Base-by-base conservation (phyloP, 2,329 filamentous ascomycete genomes). In the Xylariaceae sp. region DNA sequence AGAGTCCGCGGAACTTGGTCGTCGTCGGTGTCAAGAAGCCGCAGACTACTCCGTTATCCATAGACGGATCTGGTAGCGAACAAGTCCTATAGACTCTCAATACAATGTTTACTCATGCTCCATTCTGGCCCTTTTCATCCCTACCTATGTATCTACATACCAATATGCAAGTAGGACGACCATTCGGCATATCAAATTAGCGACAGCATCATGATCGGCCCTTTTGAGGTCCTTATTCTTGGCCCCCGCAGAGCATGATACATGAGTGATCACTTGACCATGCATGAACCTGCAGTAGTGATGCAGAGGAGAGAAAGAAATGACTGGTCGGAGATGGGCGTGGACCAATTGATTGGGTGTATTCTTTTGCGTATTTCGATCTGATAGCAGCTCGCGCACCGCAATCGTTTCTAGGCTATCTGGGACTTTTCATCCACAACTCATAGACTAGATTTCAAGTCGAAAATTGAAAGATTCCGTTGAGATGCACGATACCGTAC, bases 1-100 rank as follows among this genome's bases (percentile, higher is more conserved):
- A 88, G 71, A 96, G 92, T 72, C 94, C 94, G 52, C 81, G 94
- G 63, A 97, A 99, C 74, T 74, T 97, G 69, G 93, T 96, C 1
- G 89, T 99, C 3, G 92, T 97, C 35, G 94, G 93, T 0, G 82
- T 97, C 53, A 97, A 96, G 77, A 84, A 82, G 44, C 61, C 61
- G 23, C 57, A 37, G 54, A 52, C 64, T 47, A 41, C 37, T 45
- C 15, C 8, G n/a, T 44, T 4, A 13, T 10, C 18, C 30, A 35
- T 35, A 44, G 39, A 47, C 34, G 39, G 9, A 51, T 39, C 23
- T 53, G 10, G 35, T 44, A 52, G 48, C 17, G 53, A 35, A 53
- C 55, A 41, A 53, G 37, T 51, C 52, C 53, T 39, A 52, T 51
- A 57, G 55, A 41, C 8, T 41, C 9, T 41, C 37, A 13, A 13